Evolutionary conservation across 2,329 filamentous ascomycete genomes (phyloP), one percentile per base, ranked within the genome.

Genomic region (Zasmidium angulare): DNA sequence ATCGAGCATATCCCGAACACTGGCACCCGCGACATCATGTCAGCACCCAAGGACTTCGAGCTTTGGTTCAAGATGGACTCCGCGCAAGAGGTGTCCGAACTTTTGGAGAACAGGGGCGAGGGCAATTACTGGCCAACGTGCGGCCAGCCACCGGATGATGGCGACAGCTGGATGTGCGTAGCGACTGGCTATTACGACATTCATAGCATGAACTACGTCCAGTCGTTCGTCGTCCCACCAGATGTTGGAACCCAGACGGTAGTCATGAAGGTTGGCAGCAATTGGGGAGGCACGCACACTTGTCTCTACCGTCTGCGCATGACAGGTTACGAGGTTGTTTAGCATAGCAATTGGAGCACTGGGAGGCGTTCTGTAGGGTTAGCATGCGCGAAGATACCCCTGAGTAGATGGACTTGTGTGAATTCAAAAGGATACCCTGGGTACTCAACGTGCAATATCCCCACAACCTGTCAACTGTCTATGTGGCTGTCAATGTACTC

Each of bases 281-380:
- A 80, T 60, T 80, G 76, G 74, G 79, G 79, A 36, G 64, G 66
- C 2, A 69, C 74, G 20, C 74, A 74, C 61, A 80, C 79, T 12
- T 82, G 79, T 61, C 53, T 81, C 31, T 82, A 82, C 62, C 73
- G 79, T 10, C 61, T 81, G 26, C 70, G 78, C 22, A 67, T 81
- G 56, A 75, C 77, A 40, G 79, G 79, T 23, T 65, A 72, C n/a
- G 52, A 62, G 46, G 60, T 66, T 2, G 50, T 43, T 43, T 17
- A 10, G 36, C 36, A 43, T 43, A 43, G 36, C 36, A 17, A 43
- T 7, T 10, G 36, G 36, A 43, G 36, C 11, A 19, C 6, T 4
- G 4, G 36, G 36, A 43, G 36, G 36, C 36, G 36, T 43, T 43
- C n/a, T 43, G 36, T 43, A 7, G 36, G 36, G n/a, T 17, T 43